phyloP scores from a whole-genome alignment of 2,329 filamentous ascomycete species.

The Ceratocystis cubensis region DNA sequence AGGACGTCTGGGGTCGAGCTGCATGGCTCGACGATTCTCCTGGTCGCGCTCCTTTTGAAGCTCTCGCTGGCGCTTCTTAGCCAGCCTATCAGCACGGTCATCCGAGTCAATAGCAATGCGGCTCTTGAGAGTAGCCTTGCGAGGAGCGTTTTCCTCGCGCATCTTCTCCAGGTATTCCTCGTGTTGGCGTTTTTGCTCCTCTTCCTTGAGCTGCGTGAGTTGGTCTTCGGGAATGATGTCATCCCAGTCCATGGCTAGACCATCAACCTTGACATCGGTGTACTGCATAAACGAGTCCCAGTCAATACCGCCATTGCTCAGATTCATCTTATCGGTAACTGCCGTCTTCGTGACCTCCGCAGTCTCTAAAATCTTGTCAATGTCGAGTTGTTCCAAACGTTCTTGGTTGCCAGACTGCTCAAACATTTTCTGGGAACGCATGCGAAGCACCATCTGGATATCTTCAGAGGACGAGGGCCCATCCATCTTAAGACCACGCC shows the following conservation, averaged over 20 bases:
- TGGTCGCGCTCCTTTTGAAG: slow-evolving; percentile 58
- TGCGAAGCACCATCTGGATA: slow-evolving; percentile 91
- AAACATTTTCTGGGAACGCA: slow-evolving; percentile 98
- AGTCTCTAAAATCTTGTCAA: slow-evolving; percentile 92
- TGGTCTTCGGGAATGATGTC: slow-evolving; percentile 94
- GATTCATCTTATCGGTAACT: slow-evolving; percentile 78
- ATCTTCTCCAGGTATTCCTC: slow-evolving; percentile 71
- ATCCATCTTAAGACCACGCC: slow-evolving; percentile 59
- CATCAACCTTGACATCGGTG: slow-evolving; percentile 91
- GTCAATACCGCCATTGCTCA: slow-evolving; percentile 72
- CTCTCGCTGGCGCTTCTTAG: slow-evolving; percentile 54
- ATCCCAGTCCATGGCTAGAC: slow-evolving; percentile 75
- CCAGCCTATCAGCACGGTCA: slow-evolving; percentile 51
- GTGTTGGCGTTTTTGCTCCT: slow-evolving; percentile 73
- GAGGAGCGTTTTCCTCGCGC: slow-evolving; percentile 73
- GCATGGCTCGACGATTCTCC: slow-evolving; percentile 60
- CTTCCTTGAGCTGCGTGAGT: slow-evolving; percentile 74
- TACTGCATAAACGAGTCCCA: slow-evolving; percentile 96
- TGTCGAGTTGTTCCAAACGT: slow-evolving; percentile 92
- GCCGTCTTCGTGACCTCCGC: slow-evolving; percentile 96
- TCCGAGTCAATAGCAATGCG: slow-evolving; percentile 45
- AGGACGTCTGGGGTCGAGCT: slow-evolving; percentile 75
- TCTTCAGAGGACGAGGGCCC: slow-evolving; percentile 87
- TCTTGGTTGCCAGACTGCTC: slow-evolving; percentile 94
- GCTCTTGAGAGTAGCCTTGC: slow-evolving; percentile 54